A percentile compares a stretch with the other conserved stretches of the same genome.
Conservation (phyloP, 371 early-diverging fungal species). For the Mucor ambiguus region DNA sequence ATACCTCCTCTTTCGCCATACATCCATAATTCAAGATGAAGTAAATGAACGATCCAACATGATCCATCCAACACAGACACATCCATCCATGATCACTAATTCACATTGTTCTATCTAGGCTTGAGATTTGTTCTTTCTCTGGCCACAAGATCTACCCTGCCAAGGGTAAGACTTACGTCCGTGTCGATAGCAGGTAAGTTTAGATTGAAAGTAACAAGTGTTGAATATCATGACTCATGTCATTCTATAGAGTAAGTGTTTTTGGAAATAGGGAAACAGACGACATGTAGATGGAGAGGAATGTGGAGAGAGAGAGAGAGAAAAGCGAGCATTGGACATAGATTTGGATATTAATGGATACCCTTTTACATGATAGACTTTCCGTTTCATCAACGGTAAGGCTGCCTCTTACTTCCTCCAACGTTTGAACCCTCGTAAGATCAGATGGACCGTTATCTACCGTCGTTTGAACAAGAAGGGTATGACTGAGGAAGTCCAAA, state of each 20-base stretch:
- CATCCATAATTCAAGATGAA: slow-evolving; percentile 26
- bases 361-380: too few species aligned
- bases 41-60: slow-evolving; percentile 7
- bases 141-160: slow-evolving; percentile 99
- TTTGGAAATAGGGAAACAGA: too few species aligned
- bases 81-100: too few species aligned
- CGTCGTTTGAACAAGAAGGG: slow-evolving; percentile 99
- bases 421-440: slow-evolving; percentile 94
- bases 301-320: too few species aligned
- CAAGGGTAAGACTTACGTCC: slow-evolving; percentile 93
- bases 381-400: slow-evolving; percentile 97
- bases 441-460: slow-evolving; percentile 96
- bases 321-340: not conserved
- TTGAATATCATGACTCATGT: not conserved
- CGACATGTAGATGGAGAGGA: too few species aligned
- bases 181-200: slow-evolving; percentile 79
- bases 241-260: too few species aligned
- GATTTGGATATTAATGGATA: too few species aligned
- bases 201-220: not conserved
- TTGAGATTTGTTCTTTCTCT: slow-evolving; percentile 94
- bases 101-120: slow-evolving; percentile 45
- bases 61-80: not conserved
- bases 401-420: slow-evolving; percentile 94
- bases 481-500: slow-evolving; percentile 91
- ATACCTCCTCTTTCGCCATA: slow-evolving; percentile 27